Evolutionary conservation across 495 filamentous ascomycete species (phyloP).

Genomic region (Elasticomyces elasticus): DNA sequence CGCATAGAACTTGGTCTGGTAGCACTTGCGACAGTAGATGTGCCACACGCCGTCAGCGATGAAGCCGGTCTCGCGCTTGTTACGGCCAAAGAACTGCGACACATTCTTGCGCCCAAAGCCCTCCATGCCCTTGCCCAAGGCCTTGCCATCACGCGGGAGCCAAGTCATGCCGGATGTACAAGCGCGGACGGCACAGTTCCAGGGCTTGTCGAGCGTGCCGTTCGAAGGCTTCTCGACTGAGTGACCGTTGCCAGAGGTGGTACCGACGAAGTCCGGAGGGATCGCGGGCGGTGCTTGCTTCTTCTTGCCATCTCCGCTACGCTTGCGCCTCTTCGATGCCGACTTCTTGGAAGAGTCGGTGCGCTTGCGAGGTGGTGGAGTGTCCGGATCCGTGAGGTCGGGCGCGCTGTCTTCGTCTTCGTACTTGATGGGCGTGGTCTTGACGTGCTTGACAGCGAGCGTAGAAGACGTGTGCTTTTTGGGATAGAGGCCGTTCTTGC

Average conservation of each 20-base stretch:
- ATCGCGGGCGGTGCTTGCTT: background rate
- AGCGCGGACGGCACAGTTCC: slow-evolving; percentile 14
- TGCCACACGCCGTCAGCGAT: slow-evolving; percentile 52
- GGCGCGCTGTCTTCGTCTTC: background rate
- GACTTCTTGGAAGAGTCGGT: background rate
- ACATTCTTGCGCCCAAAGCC: slow-evolving; percentile 54
- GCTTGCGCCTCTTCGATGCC: background rate
- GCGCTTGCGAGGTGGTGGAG: background rate
- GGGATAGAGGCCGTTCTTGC: background rate
- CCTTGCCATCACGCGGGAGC: background rate
- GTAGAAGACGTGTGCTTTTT: background rate
- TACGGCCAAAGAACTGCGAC: slow-evolving; percentile 80
- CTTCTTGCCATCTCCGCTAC: background rate
- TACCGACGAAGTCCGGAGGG: slow-evolving; percentile 4
- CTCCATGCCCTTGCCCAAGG: background rate
- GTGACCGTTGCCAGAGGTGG: background rate
- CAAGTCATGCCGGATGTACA: slow-evolving; percentile 17
- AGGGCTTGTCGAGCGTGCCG: slow-evolving; percentile 5
- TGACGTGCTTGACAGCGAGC: background rate
- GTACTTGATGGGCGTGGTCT: background rate
- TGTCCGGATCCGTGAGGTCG: background rate
- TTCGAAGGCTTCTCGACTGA: slow-evolving; percentile 1
- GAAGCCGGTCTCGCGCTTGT: slow-evolving; percentile 61
- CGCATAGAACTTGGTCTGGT: slow-evolving; percentile 41
- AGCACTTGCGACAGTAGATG: slow-evolving; percentile 72